Evolutionary conservation across 2,329 filamentous ascomycete genomes (phyloP).

Genomic region (Aspergillus uvarum): DNA sequence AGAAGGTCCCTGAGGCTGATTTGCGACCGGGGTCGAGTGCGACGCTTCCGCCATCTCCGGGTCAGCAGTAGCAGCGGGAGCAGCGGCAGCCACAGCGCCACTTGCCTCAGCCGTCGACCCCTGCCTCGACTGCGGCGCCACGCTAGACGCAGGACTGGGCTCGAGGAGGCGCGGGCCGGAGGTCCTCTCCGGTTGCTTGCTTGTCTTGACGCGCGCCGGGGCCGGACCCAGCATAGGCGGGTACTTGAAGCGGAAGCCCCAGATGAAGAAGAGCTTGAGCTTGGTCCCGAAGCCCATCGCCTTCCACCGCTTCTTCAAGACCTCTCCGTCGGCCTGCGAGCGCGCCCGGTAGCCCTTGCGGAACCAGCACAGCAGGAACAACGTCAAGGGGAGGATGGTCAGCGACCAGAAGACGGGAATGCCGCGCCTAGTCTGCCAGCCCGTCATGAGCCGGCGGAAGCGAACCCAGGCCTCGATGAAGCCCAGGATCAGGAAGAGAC

Average conservation of each 20-base stretch:
- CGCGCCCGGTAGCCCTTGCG: conserved; percentile 31
- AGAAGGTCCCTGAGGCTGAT: not conserved
- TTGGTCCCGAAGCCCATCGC: conserved; percentile 26
- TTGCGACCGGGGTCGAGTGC: not conserved
- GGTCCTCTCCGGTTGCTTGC: conserved; percentile 23
- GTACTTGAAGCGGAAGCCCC: conserved; percentile 34
- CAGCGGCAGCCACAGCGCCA: not conserved
- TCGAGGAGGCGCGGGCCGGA: conserved; percentile 24
- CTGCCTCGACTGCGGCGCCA: conserved; percentile 3
- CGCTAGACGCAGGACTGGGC: conserved; percentile 2
- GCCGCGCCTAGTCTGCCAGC: conserved; percentile 36
- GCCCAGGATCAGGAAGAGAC: conserved; percentile 27
- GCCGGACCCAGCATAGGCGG: conserved; percentile 29
- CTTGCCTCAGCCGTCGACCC: not conserved
- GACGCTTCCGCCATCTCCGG: conserved; percentile 1
- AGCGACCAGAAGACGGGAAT: conserved; percentile 32
- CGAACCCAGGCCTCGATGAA: conserved; percentile 33
- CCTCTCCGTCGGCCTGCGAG: conserved; percentile 25
- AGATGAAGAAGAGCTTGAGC: conserved; percentile 27
- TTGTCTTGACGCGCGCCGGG: conserved; percentile 21
- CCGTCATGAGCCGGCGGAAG: conserved; percentile 35
- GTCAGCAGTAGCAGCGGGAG: not conserved
- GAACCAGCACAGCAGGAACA: conserved; percentile 25
- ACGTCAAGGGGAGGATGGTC: conserved; percentile 21
- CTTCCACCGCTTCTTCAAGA: conserved; percentile 28